Conservation (phyloP, 305 asterid species). For the Lippia alba region DNA sequence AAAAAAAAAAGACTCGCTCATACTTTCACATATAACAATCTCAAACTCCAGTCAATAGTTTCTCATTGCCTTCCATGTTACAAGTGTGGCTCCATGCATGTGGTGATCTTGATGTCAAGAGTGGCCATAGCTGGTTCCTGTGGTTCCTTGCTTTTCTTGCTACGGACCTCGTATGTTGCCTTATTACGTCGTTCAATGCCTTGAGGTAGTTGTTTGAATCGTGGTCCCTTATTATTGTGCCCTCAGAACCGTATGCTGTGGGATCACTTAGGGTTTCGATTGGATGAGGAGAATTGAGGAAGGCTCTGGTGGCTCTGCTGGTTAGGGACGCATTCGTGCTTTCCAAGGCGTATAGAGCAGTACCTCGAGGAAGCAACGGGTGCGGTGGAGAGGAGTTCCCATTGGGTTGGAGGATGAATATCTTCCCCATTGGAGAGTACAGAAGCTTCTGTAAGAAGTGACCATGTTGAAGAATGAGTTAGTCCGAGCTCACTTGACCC, state of each 20-base stretch:
- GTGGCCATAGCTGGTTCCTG: conserved; percentile 76
- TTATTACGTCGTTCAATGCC: conserved; percentile 65
- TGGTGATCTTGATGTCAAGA: conserved; percentile 71
- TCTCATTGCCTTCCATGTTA: conserved; percentile 34
- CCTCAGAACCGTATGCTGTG: conserved; percentile 81
- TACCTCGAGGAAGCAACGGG: conserved; percentile 78
- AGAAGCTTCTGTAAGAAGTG: conserved; percentile 60
- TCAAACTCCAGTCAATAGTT: conserved; percentile 48
- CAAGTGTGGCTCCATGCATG: conserved; percentile 71
- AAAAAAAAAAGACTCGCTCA: conserved; percentile 7
- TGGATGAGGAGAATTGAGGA: conserved; percentile 87
- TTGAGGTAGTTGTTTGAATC: conserved; percentile 84
- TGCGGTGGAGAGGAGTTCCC: conserved; percentile 78
- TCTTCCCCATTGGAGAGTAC: conserved; percentile 83
- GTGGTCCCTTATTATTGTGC: conserved; percentile 83
- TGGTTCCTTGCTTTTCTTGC: conserved; percentile 53
- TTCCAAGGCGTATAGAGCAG: conserved; percentile 58
- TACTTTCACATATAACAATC: not conserved
- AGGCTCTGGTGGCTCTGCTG: conserved; percentile 57
- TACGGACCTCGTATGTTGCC: conserved; percentile 49
- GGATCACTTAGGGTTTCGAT: conserved; percentile 78
- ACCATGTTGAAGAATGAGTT: conserved; percentile 6
- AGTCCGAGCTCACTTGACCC: not conserved
- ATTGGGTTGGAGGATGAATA: conserved; percentile 84
- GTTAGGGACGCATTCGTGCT: conserved; percentile 35